Evolutionary conservation across 2,329 filamentous ascomycete species (phyloP).

Genomic region (Zymoseptoria passerinii): DNA sequence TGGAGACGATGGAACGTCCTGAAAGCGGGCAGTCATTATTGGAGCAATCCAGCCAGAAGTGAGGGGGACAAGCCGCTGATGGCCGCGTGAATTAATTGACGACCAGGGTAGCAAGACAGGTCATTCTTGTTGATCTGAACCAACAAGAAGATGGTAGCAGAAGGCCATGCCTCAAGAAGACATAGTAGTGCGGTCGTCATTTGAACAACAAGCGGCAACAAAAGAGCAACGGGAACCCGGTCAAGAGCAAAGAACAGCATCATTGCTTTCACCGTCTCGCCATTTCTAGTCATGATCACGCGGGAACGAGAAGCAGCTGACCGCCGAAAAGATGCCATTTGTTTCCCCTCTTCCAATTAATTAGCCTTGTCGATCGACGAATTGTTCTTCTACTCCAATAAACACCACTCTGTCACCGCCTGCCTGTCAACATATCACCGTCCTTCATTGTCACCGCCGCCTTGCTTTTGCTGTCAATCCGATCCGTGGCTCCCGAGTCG

Average conservation of each 20-base stretch:
- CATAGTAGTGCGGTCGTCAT: background rate
- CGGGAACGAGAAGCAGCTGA: background rate
- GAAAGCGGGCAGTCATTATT: background rate
- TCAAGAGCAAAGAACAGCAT: background rate
- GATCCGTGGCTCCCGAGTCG: too few species aligned
- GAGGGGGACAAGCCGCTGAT: background rate
- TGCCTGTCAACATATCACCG: too few species aligned
- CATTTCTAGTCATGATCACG: background rate
- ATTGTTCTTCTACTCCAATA: background rate
- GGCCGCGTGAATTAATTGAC: background rate
- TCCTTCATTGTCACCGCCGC: too few species aligned
- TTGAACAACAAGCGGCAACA: background rate
- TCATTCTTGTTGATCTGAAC: background rate
- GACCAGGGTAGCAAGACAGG: background rate
- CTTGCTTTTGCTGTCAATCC: too few species aligned
- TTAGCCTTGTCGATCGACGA: background rate
- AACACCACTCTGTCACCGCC: background rate
- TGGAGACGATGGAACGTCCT: background rate
- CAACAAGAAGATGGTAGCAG: background rate
- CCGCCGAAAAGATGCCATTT: too few species aligned
- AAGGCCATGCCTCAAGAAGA: too few species aligned
- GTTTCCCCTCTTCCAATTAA: background rate
- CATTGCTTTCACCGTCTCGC: background rate
- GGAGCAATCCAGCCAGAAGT: background rate
- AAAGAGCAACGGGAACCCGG: background rate